These are phyloP conservation scores for Adansonia madagascariensis DNA, from an alignment of 441 rosid genomes.

Conservation along the genomic window DNA sequence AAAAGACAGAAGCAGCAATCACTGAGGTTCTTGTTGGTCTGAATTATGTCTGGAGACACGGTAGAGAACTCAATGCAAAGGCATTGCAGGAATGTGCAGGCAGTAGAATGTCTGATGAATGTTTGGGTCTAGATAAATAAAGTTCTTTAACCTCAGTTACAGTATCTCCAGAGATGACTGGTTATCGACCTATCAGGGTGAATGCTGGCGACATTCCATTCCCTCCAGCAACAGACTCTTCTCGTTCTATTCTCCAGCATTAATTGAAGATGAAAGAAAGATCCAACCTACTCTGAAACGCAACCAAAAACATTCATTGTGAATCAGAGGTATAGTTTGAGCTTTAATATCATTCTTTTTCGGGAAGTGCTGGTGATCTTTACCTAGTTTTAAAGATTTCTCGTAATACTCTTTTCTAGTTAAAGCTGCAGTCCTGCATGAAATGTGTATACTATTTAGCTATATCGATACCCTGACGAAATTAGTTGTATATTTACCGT, in stretches of 20 bases:
- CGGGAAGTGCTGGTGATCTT: slow-evolving; percentile 32
- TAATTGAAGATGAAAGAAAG: not conserved
- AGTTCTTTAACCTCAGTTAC: not conserved
- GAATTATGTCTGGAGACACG: slow-evolving; percentile 85
- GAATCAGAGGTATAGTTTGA: slow-evolving; percentile 31
- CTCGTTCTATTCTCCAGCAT: not conserved
- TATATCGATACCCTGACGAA: slow-evolving; percentile 18
- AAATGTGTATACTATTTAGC: slow-evolving; percentile 40
- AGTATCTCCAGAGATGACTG: slow-evolving; percentile 18
- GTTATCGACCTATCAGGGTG: slow-evolving; percentile 11
- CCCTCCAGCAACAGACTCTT: not conserved
- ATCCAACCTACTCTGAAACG: slow-evolving; percentile 15
- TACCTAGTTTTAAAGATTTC: slow-evolving; percentile 22
- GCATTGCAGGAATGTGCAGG: slow-evolving; percentile 73
- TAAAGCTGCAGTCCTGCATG: slow-evolving; percentile 27
- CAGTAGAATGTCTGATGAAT: slow-evolving; percentile 64
- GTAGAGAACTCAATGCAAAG: slow-evolving; percentile 75
- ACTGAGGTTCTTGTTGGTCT: slow-evolving; percentile 96
- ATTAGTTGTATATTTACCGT: slow-evolving; percentile 35
- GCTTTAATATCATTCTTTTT: slow-evolving; percentile 17
- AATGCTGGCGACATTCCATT: not conserved
- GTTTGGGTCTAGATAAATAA: slow-evolving; percentile 53
- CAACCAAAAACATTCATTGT: slow-evolving; percentile 12
- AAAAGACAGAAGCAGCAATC: slow-evolving; percentile 86
- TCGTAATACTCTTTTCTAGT: slow-evolving; percentile 1